These are phyloP conservation scores for Agrocybe pediades DNA, from an alignment of 768 basidiomycete species.

Conservation along the genomic window DNA sequence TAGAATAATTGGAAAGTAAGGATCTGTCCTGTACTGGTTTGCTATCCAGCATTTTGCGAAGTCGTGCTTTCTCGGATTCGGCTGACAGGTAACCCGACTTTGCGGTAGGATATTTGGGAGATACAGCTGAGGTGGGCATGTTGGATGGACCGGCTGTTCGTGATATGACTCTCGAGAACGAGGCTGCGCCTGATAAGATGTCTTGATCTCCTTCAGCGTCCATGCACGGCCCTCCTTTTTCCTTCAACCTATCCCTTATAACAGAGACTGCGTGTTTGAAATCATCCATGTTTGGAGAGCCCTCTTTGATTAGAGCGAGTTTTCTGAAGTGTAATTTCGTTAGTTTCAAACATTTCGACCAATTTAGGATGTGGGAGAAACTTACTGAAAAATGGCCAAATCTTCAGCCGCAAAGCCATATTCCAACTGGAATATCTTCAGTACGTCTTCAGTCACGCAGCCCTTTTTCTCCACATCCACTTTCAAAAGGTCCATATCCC, in stretches of 20 bases:
- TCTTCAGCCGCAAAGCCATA: neutral
- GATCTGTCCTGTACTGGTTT: too few relatives aligned
- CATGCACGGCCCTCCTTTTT: neutral
- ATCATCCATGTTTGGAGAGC: neutral
- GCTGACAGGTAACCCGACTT: too few relatives aligned
- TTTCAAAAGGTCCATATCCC: neutral
- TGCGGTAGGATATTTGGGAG: too few relatives aligned
- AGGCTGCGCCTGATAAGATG: neutral
- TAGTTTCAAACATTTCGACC: neutral
- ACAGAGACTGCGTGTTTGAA: neutral
- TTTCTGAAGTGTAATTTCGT: neutral
- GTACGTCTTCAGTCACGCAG: neutral
- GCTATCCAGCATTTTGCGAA: too few relatives aligned
- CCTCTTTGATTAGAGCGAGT: neutral
- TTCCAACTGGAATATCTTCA: neutral
- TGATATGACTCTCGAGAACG: neutral
- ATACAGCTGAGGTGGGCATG: too few relatives aligned
- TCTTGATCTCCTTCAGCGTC: neutral
- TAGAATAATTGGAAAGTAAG: too few relatives aligned
- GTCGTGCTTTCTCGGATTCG: too few relatives aligned
- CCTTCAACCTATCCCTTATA: neutral
- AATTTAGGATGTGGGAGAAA: neutral
- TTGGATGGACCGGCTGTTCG: too few relatives aligned
- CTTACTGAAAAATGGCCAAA: neutral
- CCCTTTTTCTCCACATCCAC: neutral